phyloP scores from a whole-genome alignment of 371 early-diverging fungal species.

The Dinochytrium kinnereticum region DNA sequence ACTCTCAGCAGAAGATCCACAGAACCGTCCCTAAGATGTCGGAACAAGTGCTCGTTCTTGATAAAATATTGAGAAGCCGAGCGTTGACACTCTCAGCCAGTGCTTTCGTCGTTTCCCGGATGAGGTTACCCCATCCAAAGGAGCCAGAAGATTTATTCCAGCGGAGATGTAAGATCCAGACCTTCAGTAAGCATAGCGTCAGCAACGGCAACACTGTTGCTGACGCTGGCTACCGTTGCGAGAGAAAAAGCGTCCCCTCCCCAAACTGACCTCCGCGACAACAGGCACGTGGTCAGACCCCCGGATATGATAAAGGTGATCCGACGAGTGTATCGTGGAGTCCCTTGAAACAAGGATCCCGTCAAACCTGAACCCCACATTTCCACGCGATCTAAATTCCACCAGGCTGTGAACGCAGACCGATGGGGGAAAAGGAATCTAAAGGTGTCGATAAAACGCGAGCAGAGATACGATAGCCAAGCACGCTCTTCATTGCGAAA shows the following conservation, averaged over 20 bases:
- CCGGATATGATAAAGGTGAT: conserved; percentile 5
- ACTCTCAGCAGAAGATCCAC: conserved; percentile 16
- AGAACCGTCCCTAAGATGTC: background rate
- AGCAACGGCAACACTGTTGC: background rate
- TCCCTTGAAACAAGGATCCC: background rate
- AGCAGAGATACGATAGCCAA: background rate
- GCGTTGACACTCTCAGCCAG: background rate
- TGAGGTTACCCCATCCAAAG: background rate
- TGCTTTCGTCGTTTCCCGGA: background rate
- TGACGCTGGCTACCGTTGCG: background rate
- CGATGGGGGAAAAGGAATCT: background rate
- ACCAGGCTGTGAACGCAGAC: conserved; percentile 6
- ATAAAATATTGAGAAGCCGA: background rate
- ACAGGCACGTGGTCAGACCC: conserved; percentile 21
- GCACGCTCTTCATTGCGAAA: conserved; percentile 18
- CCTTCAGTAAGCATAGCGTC: conserved; percentile 8
- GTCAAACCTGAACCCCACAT: conserved; percentile 11
- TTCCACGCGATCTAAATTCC: background rate
- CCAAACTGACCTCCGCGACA: background rate
- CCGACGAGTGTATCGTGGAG: background rate
- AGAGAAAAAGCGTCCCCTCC: background rate
- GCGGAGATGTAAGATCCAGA: background rate
- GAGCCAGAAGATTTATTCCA: conserved; percentile 8
- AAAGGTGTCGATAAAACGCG: conserved; percentile 13
- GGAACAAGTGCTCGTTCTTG: conserved; percentile 7